Conservation (phyloP, 768 basidiomycete species). For the Tephrocybe sp. region DNA sequence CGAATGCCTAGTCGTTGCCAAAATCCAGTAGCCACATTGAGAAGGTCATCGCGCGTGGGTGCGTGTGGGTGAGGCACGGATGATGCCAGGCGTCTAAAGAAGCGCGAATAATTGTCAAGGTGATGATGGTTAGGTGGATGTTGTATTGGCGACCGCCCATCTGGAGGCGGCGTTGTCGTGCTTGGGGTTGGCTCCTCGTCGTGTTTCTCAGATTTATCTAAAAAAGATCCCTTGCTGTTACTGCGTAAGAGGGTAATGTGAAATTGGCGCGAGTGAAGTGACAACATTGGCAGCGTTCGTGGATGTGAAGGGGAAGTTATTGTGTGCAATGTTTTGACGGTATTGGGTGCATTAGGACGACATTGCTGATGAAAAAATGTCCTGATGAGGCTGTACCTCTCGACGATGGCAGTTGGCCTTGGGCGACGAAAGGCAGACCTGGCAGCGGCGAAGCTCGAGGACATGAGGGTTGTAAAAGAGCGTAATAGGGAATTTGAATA, state of each 20-base stretch:
- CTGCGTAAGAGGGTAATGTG: constrained; percentile 12
- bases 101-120: constrained; percentile 72
- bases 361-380: constrained; percentile 48
- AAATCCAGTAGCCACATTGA: constrained; percentile 83
- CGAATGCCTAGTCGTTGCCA: constrained; percentile 86
- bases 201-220: background rate
- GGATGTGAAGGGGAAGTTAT: background rate
- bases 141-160: constrained; percentile 3
- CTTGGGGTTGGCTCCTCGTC: background rate
- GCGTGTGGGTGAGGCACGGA: constrained; percentile 75
- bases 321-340: background rate
- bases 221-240: background rate
- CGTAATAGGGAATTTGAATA: background rate
- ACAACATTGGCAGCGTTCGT: background rate
- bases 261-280: constrained; percentile 16
- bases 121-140: constrained; percentile 19
- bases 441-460: constrained; percentile 9
- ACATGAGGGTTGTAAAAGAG: constrained; percentile 3
- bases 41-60: constrained; percentile 87
- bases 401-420: constrained; percentile 28
- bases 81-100: constrained; percentile 75
- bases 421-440: constrained; percentile 9
- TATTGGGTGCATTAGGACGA: background rate
- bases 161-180: background rate
- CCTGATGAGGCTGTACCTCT: constrained; percentile 59